These are phyloP conservation scores for Aspergillus candidus DNA, from an alignment of 2,329 filamentous ascomycete genomes.

Conservation along the genomic window DNA sequence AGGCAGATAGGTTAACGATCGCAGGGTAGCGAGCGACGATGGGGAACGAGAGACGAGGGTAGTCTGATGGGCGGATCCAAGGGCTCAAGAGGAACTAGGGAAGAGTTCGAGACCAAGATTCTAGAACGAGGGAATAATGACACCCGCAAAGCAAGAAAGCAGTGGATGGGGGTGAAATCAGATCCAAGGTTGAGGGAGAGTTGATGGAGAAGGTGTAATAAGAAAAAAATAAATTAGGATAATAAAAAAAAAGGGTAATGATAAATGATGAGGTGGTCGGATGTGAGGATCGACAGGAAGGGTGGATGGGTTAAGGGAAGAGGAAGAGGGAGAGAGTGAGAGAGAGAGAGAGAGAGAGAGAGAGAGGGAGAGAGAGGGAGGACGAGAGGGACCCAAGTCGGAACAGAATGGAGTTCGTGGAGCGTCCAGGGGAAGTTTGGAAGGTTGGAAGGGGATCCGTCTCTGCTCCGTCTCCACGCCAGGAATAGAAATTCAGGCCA, in stretches of 20 bases:
- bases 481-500: constrained; percentile 21
- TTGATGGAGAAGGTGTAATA: neutral
- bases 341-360: neutral
- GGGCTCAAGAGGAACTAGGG: too few relatives aligned
- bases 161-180: neutral
- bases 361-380: neutral
- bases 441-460: constrained; percentile 6
- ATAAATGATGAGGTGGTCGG: constrained; percentile 1
- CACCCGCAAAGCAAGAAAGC: too few relatives aligned
- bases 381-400: neutral
- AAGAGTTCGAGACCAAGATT: too few relatives aligned
- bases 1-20: too few relatives aligned
- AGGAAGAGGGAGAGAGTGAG: constrained; percentile 4
- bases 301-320: constrained; percentile 7
- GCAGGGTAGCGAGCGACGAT: too few relatives aligned
- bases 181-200: too few relatives aligned
- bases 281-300: constrained; percentile 4
- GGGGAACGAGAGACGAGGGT: too few relatives aligned
- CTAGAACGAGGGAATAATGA: too few relatives aligned
- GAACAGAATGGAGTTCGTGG: constrained; percentile 5
- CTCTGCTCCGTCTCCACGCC: constrained; percentile 8
- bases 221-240: neutral
- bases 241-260: constrained; percentile 5
- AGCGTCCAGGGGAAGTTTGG: constrained; percentile 10
- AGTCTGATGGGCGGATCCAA: too few relatives aligned